These are phyloP conservation scores for Clarireedia hainanense DNA, from an alignment of 2,329 filamentous ascomycete genomes.

Conservation along the genomic window DNA sequence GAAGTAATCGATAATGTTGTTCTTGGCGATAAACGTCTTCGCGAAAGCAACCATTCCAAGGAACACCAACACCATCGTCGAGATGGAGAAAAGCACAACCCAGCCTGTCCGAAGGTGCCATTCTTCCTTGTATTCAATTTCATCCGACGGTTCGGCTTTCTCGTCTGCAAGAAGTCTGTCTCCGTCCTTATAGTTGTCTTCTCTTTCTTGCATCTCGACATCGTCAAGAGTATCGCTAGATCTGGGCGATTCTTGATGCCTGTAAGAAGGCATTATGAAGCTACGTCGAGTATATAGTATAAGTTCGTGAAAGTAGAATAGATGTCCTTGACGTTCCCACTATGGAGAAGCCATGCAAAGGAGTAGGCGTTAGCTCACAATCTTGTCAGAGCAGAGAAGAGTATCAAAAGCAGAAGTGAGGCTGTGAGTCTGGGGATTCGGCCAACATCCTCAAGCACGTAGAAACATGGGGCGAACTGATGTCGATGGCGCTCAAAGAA, in stretches of 20 bases:
- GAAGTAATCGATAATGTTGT: slow-evolving; percentile 5
- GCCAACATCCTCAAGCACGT: too few relatives aligned
- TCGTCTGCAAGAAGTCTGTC: slow-evolving; percentile 21
- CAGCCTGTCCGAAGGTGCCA: slow-evolving; percentile 27
- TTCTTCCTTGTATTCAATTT: slow-evolving; percentile 20
- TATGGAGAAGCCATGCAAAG: not conserved
- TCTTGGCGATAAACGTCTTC: slow-evolving; percentile 19
- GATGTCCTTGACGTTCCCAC: not conserved
- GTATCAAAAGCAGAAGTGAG: too few relatives aligned
- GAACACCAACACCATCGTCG: slow-evolving; percentile 17
- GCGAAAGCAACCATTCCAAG: slow-evolving; percentile 18
- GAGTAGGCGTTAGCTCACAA: too few relatives aligned
- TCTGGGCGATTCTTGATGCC: slow-evolving; percentile 10
- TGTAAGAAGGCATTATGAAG: slow-evolving; percentile 15
- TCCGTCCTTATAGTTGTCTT: slow-evolving; percentile 15
- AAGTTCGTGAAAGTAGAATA: too few relatives aligned
- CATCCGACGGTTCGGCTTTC: slow-evolving; percentile 11
- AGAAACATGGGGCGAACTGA: too few relatives aligned
- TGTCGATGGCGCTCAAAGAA: too few relatives aligned
- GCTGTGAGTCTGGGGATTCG: too few relatives aligned
- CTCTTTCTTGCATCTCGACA: slow-evolving; percentile 24
- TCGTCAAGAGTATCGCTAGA: slow-evolving; percentile 16
- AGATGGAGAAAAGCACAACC: slow-evolving; percentile 20
- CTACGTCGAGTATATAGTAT: not conserved
- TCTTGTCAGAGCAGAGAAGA: too few relatives aligned